Conservation (phyloP, 768 basidiomycete species). For the Rhodotorula kratochvilovae region DNA sequence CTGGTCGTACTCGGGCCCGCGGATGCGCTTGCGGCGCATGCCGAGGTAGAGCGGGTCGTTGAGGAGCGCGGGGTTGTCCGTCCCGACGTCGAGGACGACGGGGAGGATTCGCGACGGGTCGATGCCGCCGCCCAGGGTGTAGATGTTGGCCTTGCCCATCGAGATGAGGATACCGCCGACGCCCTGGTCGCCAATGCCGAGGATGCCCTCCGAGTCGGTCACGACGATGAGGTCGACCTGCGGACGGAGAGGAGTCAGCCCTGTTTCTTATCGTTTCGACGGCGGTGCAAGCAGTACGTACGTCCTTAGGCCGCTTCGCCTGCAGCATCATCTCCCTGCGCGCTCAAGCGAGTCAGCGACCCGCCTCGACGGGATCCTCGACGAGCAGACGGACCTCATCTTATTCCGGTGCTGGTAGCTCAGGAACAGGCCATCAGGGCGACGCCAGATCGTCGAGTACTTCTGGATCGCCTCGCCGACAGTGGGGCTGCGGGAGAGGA, state of each 20-base stretch:
- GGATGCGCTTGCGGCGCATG: constrained; percentile 64
- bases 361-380: not conserved
- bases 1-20: constrained; percentile 67
- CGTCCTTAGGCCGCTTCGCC: constrained; percentile 33
- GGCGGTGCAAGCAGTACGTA: not conserved
- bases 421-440: constrained; percentile 70
- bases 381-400: constrained; percentile 62
- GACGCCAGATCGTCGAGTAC: constrained; percentile 76
- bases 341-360: not conserved
- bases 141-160: constrained; percentile 41
- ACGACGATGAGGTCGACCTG: constrained; percentile 72
- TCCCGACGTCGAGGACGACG: constrained; percentile 63
- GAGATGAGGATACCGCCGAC: constrained; percentile 53
- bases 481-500: not conserved
- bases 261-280: not conserved
- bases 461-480: constrained; percentile 50
- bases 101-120: constrained; percentile 44
- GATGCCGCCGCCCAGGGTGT: constrained; percentile 49
- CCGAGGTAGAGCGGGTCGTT: constrained; percentile 47
- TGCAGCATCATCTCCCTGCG: constrained; percentile 20
- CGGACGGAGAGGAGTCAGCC: not conserved
- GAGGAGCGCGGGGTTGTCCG: constrained; percentile 62
- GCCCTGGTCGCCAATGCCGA: constrained; percentile 72
- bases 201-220: constrained; percentile 77
- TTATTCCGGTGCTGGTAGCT: constrained; percentile 54